Base-by-base conservation (phyloP, 345 rosid species). In the Isatis tinctoria region DNA sequence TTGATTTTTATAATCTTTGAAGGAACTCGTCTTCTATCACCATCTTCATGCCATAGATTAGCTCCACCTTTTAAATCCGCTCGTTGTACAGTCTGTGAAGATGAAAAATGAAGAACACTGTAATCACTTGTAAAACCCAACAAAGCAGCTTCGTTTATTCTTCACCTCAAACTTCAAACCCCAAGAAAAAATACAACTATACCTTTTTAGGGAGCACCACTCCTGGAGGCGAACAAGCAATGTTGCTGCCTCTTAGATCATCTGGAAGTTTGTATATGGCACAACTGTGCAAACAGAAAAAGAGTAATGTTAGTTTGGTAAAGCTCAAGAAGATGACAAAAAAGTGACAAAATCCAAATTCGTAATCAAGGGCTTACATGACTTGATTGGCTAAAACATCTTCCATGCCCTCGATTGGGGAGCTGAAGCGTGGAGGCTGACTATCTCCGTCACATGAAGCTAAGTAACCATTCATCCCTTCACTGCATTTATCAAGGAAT, bases 381-480 rank as follows among this genome's bases (percentile, higher is more conserved):
- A 88, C 97, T 90, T 85, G 87, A 78, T 92, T 95, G 78, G 80
- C 75, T 87, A 82, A 78, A 66, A 95, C 82, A 87, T 95, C 99
- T 80, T 88, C 96, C 96, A 92, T 82, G 76, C 85, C 88, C 14
- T 36, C 74, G 37, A 95, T 80, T 4, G 98, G 96, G 71, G 99
- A 95, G 78, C 87, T 85, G 76, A 88, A 83, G 78, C 86, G 63
- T 41, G 91, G 86, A 52, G 94, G 97, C 61, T 86, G 90, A 56
- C 89, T 67, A 75, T 89, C 94, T 73, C 86, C 98, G 69, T 80
- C 85, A 72, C 96, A 92, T 47, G 91, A 90, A 45, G 85, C 85
- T 73, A 95, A 77, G 81, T 85, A 95, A 62, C 99, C 99, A 57
- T 95, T 92, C 98, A 95, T 90, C 67, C 93, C 98, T 76, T 85